These are phyloP conservation scores for Niveomyces coronatus DNA, from an alignment of 2,329 filamentous ascomycete species.

Conservation along the genomic window DNA sequence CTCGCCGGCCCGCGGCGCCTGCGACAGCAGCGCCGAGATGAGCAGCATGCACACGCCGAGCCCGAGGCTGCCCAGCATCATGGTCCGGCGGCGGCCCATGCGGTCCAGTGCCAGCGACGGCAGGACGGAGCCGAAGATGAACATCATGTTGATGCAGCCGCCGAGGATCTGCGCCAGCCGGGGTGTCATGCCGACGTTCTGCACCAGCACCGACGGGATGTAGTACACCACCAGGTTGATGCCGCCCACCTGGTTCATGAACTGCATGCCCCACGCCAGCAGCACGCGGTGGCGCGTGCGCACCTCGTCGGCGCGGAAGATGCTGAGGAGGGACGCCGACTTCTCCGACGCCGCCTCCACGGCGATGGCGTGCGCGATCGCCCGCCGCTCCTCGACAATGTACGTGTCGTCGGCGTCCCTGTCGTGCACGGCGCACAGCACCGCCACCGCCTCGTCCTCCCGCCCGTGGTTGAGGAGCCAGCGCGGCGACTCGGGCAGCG, in stretches of 20 bases:
- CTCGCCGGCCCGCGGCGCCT: slow-evolving; percentile 7
- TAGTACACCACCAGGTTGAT: slow-evolving; percentile 35
- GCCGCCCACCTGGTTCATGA: slow-evolving; percentile 39
- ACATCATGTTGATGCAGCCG: slow-evolving; percentile 28
- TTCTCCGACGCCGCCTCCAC: slow-evolving; percentile 20
- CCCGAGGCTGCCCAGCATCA: slow-evolving; percentile 30
- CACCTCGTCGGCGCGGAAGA: slow-evolving; percentile 32
- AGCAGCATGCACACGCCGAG: slow-evolving; percentile 27
- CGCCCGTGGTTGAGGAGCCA: slow-evolving; percentile 29
- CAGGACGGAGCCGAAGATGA: slow-evolving; percentile 26
- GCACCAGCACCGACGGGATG: slow-evolving; percentile 21
- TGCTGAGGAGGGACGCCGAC: slow-evolving; percentile 27
- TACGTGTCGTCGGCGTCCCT: slow-evolving; percentile 23
- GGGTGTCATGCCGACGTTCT: slow-evolving; percentile 22
- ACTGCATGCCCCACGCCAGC: slow-evolving; percentile 35
- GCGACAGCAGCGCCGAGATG: slow-evolving; percentile 23
- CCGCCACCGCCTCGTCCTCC: slow-evolving; percentile 24
- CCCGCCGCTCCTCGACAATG: slow-evolving; percentile 23
- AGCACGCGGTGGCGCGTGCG: slow-evolving; percentile 33
- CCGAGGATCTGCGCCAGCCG: slow-evolving; percentile 23
- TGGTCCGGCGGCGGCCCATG: slow-evolving; percentile 30
- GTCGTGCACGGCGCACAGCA: slow-evolving; percentile 30
- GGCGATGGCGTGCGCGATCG: slow-evolving; percentile 32
- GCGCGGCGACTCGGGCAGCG: slow-evolving; percentile 29
- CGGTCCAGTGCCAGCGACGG: slow-evolving; percentile 25